A percentile compares a stretch with the other conserved stretches of the same genome.
phyloP scores from a whole-genome alignment of 345 rosid species.

The Bruguiera gymnorhiza region DNA sequence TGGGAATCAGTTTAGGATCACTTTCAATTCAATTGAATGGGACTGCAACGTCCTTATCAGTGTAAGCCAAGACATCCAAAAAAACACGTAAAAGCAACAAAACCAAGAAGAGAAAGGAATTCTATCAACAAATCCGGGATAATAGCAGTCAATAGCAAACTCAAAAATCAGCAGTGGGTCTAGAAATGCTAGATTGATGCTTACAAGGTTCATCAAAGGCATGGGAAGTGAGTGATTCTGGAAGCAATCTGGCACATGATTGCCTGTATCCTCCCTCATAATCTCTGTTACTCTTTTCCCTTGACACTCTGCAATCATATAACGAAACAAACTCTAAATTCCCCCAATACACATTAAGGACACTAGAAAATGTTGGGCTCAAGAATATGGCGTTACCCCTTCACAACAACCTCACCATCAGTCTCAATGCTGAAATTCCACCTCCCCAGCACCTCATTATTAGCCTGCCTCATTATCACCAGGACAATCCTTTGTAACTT shows the following conservation, averaged over 20 bases:
- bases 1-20: constrained; percentile 86
- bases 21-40: constrained; percentile 98
- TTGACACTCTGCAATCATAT: constrained; percentile 56
- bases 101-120: constrained; percentile 1
- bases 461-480: constrained; percentile 83
- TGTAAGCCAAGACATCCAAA: constrained; percentile 91
- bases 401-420: constrained; percentile 71
- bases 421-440: constrained; percentile 97
- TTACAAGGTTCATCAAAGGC: constrained; percentile 89
- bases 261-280: constrained; percentile 97
- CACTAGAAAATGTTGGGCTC: neutral
- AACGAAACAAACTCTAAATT: neutral
- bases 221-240: constrained; percentile 91
- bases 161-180: neutral
- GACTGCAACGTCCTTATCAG: constrained; percentile 82
- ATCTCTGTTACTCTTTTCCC: constrained; percentile 99
- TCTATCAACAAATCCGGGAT: neutral
- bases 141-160: neutral
- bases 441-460: constrained; percentile 81
- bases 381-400: constrained; percentile 47
- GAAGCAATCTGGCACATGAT: constrained; percentile 98
- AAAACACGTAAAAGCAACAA: constrained; percentile 58
- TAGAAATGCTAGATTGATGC: constrained; percentile 11
- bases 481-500: constrained; percentile 84
- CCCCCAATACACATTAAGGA: neutral